Conservation (phyloP, 257 asterid genomes). For the Cinchona pubescens region DNA sequence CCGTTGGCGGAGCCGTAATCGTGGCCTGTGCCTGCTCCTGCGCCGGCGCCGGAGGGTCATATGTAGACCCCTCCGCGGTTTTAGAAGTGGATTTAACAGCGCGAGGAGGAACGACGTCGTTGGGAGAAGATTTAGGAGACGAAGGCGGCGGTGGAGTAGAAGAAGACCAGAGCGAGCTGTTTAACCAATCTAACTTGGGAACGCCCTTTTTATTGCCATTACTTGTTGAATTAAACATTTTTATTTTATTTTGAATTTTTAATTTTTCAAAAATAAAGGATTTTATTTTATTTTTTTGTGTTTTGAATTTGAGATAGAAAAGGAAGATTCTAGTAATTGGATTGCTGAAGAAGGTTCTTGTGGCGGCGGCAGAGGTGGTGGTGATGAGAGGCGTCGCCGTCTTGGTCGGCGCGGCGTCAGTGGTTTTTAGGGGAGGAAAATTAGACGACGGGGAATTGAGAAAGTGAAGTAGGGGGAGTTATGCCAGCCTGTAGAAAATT, state of each 20-base stretch:
- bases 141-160: constrained; percentile 4
- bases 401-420: not conserved
- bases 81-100: constrained; percentile 4
- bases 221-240: constrained; percentile 17
- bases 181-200: constrained; percentile 31
- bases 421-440: not conserved
- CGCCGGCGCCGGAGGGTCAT: constrained; percentile 15
- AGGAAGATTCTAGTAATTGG: no score
- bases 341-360: not conserved
- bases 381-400: constrained; percentile 13
- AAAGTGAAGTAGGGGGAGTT: not conserved
- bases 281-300: not conserved
- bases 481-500: not conserved
- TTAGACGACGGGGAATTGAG: not conserved
- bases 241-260: not conserved
- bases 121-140: constrained; percentile 1
- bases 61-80: constrained; percentile 1
- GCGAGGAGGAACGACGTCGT: constrained; percentile 15
- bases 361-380: constrained; percentile 5
- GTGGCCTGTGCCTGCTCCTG: constrained; percentile 30
- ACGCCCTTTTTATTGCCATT: constrained; percentile 23
- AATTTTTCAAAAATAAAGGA: constrained; percentile 3
- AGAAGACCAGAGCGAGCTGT: constrained; percentile 29
- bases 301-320: not conserved
- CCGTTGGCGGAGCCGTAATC: constrained; percentile 27